Percentiles rank a stretch among this genome's conserved stretches.
Conservation (phyloP, 2,329 filamentous ascomycete genomes). For the Teratosphaeria epicoccoides region DNA sequence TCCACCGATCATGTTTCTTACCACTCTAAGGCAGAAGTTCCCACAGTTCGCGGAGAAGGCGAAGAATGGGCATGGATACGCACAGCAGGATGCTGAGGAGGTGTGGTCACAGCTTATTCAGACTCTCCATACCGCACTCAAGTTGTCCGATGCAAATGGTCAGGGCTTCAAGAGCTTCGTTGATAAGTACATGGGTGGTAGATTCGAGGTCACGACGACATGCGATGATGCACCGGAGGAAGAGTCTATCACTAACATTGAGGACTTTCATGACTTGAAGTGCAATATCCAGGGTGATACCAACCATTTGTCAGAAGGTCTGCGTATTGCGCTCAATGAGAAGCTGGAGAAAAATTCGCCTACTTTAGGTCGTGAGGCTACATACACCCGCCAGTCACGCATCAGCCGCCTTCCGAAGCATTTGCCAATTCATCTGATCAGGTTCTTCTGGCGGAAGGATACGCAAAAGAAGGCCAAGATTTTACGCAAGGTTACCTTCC, state of each 20-base stretch:
- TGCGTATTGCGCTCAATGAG: constrained; percentile 70
- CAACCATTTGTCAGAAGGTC: constrained; percentile 84
- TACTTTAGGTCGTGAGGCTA: constrained; percentile 62
- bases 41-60: constrained; percentile 90
- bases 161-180: constrained; percentile 50
- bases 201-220: constrained; percentile 65
- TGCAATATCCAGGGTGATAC: constrained; percentile 84
- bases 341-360: constrained; percentile 84
- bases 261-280: constrained; percentile 82
- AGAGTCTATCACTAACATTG: constrained; percentile 54
- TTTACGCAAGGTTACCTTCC: constrained; percentile 96
- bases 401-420: constrained; percentile 90
- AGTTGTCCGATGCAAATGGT: constrained; percentile 44
- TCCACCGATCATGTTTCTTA: constrained; percentile 70
- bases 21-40: constrained; percentile 64
- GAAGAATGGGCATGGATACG: constrained; percentile 71
- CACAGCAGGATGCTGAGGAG: constrained; percentile 98
- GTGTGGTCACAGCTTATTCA: constrained; percentile 93
- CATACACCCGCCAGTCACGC: constrained; percentile 83
- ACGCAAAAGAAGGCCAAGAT: constrained; percentile 99
- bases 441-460: constrained; percentile 95
- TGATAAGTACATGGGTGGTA: constrained; percentile 80
- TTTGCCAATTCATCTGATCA: constrained; percentile 90
- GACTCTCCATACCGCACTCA: constrained; percentile 68
- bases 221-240: constrained; percentile 81